Conservation (phyloP, 208 protist species). For the Acanthamoeba polyphaga region DNA sequence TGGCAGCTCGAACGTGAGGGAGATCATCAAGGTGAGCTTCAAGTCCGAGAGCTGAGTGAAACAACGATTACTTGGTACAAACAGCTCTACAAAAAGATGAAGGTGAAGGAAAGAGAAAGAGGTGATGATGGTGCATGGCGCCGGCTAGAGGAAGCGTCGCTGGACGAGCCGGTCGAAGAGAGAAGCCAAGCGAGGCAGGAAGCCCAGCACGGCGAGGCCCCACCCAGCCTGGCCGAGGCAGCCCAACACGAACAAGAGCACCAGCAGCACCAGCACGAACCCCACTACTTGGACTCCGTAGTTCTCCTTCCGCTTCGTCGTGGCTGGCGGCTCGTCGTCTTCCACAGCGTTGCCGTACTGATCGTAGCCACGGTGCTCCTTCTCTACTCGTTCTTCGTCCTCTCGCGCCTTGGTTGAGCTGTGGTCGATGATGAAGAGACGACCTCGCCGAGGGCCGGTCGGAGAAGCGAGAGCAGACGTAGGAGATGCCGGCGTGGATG, state of each 20-base stretch:
- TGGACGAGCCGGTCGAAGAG: conserved; percentile 6
- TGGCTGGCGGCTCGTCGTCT: not conserved
- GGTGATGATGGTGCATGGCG: no score
- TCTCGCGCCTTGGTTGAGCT: not conserved
- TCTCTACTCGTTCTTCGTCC: not conserved
- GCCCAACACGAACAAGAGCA: not conserved
- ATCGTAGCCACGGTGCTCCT: not conserved
- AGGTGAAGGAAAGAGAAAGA: no score
- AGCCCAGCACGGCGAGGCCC: conserved; percentile 7
- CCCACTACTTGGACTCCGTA: not conserved
- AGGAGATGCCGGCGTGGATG: not conserved
- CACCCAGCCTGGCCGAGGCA: not conserved
- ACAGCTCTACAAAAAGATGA: not conserved
- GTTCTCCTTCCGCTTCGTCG: not conserved
- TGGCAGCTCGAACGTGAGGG: conserved; percentile 58
- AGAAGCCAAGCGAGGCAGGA: not conserved
- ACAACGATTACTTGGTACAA: not conserved
- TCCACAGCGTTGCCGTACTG: not conserved
- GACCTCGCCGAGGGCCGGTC: not conserved
- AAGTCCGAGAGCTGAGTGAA: not conserved
- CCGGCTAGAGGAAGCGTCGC: conserved; percentile 11
- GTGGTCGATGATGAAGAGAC: not conserved
- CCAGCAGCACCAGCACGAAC: conserved; percentile 23
- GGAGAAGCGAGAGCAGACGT: not conserved
- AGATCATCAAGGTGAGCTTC: conserved; percentile 54